phyloP scores from a whole-genome alignment of 768 basidiomycete genomes.

The Tephrocybe rancida region DNA sequence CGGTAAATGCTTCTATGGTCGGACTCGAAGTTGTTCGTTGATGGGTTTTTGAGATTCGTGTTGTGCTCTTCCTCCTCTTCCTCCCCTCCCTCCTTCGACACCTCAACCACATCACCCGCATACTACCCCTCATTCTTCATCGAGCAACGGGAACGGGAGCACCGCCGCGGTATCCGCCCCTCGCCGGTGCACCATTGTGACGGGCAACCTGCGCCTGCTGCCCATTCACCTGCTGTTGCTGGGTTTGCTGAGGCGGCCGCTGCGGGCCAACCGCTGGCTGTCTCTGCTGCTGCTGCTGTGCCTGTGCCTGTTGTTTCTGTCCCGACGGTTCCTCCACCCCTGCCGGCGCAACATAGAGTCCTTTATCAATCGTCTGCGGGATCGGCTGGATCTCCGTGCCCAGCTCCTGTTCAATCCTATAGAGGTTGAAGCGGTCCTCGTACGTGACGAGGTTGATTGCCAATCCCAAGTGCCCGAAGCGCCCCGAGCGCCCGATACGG shows the following conservation, averaged over 20 bases:
- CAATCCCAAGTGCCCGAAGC: constrained; percentile 95
- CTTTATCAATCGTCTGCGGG: constrained; percentile 87
- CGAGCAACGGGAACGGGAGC: constrained; percentile 37
- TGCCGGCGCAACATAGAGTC: constrained; percentile 88
- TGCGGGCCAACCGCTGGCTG: constrained; percentile 25
- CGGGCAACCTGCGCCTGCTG: constrained; percentile 23
- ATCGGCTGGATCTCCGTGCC: constrained; percentile 98
- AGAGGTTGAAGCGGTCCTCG: constrained; percentile 97
- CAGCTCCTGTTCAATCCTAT: constrained; percentile 97
- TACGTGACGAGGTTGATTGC: constrained; percentile 98
- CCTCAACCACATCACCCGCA: too few relatives aligned
- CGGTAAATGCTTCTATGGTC: constrained; percentile 13
- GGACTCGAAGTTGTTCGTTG: constrained; percentile 10
- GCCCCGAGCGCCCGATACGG: constrained; percentile 96
- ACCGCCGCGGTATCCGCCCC: constrained; percentile 39
- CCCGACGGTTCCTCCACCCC: constrained; percentile 41
- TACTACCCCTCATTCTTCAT: constrained; percentile 23
- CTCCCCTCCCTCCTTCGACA: not conserved
- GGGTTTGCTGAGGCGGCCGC: constrained; percentile 28
- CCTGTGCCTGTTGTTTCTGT: constrained; percentile 23
- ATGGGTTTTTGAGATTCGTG: constrained; percentile 9
- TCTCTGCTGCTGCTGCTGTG: constrained; percentile 29
- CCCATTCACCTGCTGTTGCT: constrained; percentile 34
- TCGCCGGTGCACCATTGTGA: constrained; percentile 25
- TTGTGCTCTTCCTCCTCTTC: constrained; percentile 11